A percentile compares a stretch with the other conserved stretches of the same genome.
Conservation (phyloP, 1,139 yeast genomes). For the Candida anutae region DNA sequence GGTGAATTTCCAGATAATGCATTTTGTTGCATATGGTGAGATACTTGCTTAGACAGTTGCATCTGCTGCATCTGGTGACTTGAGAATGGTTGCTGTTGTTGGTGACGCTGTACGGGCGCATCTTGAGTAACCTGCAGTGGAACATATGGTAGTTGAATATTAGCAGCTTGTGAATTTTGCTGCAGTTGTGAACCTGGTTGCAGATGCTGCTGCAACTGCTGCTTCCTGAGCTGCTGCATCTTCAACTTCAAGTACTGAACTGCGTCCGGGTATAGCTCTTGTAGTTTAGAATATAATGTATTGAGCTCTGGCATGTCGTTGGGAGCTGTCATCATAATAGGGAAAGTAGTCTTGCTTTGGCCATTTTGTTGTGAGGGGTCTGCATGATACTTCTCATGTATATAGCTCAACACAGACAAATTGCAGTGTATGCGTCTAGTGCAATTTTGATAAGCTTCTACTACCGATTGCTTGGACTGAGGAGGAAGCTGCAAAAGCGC, state of each 20-base stretch:
- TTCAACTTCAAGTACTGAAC: constrained; percentile 41
- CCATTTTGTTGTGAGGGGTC: constrained; percentile 18
- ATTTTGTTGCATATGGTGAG: not conserved
- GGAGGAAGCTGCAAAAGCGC: constrained; percentile 29
- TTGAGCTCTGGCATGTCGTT: constrained; percentile 48
- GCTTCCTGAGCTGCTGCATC: constrained; percentile 34
- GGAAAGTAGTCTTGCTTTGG: constrained; percentile 35
- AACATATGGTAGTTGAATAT: constrained; percentile 5
- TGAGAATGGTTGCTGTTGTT: constrained; percentile 5
- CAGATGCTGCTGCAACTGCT: constrained; percentile 11
- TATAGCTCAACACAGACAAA: constrained; percentile 42
- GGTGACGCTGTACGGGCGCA: constrained; percentile 3
- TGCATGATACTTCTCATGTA: constrained; percentile 45
- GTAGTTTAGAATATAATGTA: constrained; percentile 38
- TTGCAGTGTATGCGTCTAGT: constrained; percentile 48
- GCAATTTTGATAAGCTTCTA: constrained; percentile 44
- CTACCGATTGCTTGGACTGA: constrained; percentile 28
- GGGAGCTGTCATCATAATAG: constrained; percentile 47
- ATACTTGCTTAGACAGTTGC: constrained; percentile 1
- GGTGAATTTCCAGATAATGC: constrained; percentile 4
- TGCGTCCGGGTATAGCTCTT: constrained; percentile 50
- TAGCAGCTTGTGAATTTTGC: not conserved
- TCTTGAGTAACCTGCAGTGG: constrained; percentile 4
- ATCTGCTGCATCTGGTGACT: constrained; percentile 7
- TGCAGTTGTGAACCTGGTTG: constrained; percentile 7